These are phyloP conservation scores for Mangifera indica DNA, from an alignment of 345 rosid species.

Conservation along the genomic window DNA sequence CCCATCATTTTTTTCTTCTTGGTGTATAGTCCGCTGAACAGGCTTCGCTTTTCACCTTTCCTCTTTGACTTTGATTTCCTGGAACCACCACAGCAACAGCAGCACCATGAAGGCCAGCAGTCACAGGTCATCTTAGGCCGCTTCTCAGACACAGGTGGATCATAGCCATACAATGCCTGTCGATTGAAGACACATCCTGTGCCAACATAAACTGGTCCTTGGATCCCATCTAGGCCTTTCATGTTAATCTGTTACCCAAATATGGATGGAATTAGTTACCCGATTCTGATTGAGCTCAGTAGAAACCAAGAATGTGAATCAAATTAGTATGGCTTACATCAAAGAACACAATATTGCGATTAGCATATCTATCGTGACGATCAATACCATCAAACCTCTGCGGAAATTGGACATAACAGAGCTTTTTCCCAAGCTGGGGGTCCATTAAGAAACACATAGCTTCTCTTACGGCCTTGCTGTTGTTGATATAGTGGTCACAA, in stretches of 20 bases:
- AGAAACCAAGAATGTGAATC: background rate
- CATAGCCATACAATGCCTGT: conserved; percentile 92
- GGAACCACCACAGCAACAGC: conserved; percentile 89
- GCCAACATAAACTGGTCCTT: conserved; percentile 97
- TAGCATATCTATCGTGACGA: conserved; percentile 91
- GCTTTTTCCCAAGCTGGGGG: conserved; percentile 95
- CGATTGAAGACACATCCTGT: conserved; percentile 95
- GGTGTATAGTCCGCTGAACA: conserved; percentile 47
- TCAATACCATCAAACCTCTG: conserved; percentile 98
- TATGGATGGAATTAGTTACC: background rate
- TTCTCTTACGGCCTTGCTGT: conserved; percentile 85
- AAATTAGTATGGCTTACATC: conserved; percentile 50
- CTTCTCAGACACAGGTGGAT: conserved; percentile 87
- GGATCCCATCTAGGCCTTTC: conserved; percentile 89
- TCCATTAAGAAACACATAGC: conserved; percentile 99
- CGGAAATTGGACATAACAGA: conserved; percentile 93
- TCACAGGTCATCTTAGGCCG: conserved; percentile 96
- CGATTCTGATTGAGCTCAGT: background rate
- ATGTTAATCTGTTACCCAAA: conserved; percentile 64
- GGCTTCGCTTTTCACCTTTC: conserved; percentile 55
- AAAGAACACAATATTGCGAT: conserved; percentile 86
- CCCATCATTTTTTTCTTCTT: conserved; percentile 74
- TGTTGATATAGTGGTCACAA: conserved; percentile 95
- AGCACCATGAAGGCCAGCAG: conserved; percentile 95
- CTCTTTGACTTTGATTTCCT: conserved; percentile 75